Evolutionary conservation across 1,284 basidiomycete genomes (phyloP).

Genomic region (Irpex sp.): DNA sequence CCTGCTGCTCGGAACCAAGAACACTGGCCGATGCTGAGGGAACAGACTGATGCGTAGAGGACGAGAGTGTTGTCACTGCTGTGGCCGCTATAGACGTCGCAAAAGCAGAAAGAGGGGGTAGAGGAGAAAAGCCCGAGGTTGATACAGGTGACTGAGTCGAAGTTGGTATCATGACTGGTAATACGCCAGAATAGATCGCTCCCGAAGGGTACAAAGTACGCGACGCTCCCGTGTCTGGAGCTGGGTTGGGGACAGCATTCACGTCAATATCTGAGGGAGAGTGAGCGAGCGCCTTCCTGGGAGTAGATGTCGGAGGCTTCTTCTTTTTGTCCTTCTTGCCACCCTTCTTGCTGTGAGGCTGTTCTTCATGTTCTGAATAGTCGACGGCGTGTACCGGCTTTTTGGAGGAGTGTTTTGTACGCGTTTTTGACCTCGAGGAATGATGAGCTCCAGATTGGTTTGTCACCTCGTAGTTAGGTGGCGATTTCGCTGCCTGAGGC

Average conservation of each 20-base stretch:
- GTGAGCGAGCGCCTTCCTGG: constrained; percentile 15
- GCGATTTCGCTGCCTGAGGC: neutral
- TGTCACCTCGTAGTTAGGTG: neutral
- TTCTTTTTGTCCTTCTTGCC: constrained; percentile 19
- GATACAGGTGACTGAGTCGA: constrained; percentile 9
- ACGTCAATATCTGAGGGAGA: constrained; percentile 28
- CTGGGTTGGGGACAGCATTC: constrained; percentile 50
- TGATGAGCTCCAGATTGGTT: neutral
- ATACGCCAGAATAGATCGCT: constrained; percentile 22
- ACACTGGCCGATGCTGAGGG: constrained; percentile 8
- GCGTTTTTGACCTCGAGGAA: neutral
- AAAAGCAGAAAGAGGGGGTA: constrained; percentile 19
- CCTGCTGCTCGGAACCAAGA: constrained; percentile 12
- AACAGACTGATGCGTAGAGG: constrained; percentile 11
- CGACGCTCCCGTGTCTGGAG: constrained; percentile 43
- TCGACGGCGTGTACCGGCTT: neutral
- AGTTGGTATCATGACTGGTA: constrained; percentile 18
- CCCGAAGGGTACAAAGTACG: constrained; percentile 10
- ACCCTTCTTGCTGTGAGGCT: constrained; percentile 10
- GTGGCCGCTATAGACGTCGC: constrained; percentile 12
- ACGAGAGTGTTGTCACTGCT: constrained; percentile 6
- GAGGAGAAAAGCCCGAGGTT: constrained; percentile 22
- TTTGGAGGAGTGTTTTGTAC: neutral
- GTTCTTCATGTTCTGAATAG: constrained; percentile 17
- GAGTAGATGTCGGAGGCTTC: constrained; percentile 17